phyloP scores from a whole-genome alignment of 257 asterid genomes.

The Plectranthus barbatus region DNA sequence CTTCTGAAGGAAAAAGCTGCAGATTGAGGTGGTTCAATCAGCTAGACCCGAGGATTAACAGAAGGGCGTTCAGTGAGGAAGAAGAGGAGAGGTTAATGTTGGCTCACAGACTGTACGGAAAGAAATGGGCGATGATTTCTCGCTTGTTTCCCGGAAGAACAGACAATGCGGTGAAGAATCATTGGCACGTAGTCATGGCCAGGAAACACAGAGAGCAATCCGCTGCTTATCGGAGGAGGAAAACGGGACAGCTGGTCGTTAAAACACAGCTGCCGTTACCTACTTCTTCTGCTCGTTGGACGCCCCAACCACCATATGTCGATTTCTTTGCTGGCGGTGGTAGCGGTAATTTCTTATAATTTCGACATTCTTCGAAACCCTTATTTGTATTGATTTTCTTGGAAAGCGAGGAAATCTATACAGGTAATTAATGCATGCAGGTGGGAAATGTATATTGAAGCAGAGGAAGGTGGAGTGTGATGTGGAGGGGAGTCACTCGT shows the following conservation, averaged over 20 bases:
- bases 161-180: slow-evolving; percentile 87
- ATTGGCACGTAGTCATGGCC: slow-evolving; percentile 93
- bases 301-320: too few relatives aligned
- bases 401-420: slow-evolving; percentile 16
- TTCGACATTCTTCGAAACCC: too few relatives aligned
- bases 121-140: slow-evolving; percentile 94
- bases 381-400: too few relatives aligned
- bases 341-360: too few relatives aligned
- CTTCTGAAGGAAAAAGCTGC: slow-evolving; percentile 62
- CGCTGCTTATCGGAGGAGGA: slow-evolving; percentile 55
- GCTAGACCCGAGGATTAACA: slow-evolving; percentile 78
- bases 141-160: slow-evolving; percentile 88
- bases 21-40: slow-evolving; percentile 89
- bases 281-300: too few relatives aligned
- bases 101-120: slow-evolving; percentile 81
- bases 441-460: background rate
- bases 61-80: slow-evolving; percentile 75
- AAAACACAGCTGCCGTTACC: too few relatives aligned
- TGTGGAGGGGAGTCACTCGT: background rate
- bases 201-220: slow-evolving; percentile 81
- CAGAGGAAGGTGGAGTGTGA: background rate
- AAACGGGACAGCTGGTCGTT: slow-evolving; percentile 52
- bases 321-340: too few relatives aligned
- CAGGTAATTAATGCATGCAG: background rate
- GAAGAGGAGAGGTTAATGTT: slow-evolving; percentile 87